A percentile compares a stretch with the other conserved stretches of the same genome.
These are phyloP conservation scores for Hypoxylon lienhwacheense DNA, from an alignment of 495 filamentous ascomycete species.

Conservation along the genomic window DNA sequence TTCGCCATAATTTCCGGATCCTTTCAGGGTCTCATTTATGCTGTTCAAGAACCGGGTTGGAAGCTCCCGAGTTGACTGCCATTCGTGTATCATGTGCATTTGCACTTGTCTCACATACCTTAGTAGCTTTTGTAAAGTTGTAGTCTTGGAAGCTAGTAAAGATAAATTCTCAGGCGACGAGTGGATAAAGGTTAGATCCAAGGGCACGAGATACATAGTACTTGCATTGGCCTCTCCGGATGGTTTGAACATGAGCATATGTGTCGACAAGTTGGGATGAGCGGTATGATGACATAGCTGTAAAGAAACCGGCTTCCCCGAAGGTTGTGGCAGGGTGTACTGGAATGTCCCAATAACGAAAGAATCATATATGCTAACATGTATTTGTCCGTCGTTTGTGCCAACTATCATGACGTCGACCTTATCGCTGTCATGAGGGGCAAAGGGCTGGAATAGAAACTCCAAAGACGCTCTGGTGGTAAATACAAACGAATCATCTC, in stretches of 20 bases:
- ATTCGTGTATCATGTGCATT: constrained; percentile 71
- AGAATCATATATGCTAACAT: constrained; percentile 86
- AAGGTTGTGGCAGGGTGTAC: constrained; percentile 38
- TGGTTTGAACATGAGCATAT: constrained; percentile 65
- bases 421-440: constrained; percentile 63
- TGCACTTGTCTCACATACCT: constrained; percentile 80
- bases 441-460: constrained; percentile 65
- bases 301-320: constrained; percentile 21
- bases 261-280: constrained; percentile 73
- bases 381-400: constrained; percentile 74
- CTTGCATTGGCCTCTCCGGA: constrained; percentile 29
- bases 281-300: constrained; percentile 65
- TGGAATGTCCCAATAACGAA: constrained; percentile 76
- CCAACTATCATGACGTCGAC: constrained; percentile 84
- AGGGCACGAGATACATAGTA: constrained; percentile 66
- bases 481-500: constrained; percentile 68
- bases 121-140: constrained; percentile 80
- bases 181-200: constrained; percentile 80
- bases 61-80: constrained; percentile 79
- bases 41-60: constrained; percentile 74
- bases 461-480: constrained; percentile 70
- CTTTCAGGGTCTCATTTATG: constrained; percentile 64
- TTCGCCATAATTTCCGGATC: constrained; percentile 31
- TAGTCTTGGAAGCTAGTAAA: constrained; percentile 80
- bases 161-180: constrained; percentile 79